A percentile compares a stretch with the other conserved stretches of the same genome.
Evolutionary conservation across 2,329 filamentous ascomycete genomes (phyloP).

Genomic region (Scopulariopsis brevicaulis): DNA sequence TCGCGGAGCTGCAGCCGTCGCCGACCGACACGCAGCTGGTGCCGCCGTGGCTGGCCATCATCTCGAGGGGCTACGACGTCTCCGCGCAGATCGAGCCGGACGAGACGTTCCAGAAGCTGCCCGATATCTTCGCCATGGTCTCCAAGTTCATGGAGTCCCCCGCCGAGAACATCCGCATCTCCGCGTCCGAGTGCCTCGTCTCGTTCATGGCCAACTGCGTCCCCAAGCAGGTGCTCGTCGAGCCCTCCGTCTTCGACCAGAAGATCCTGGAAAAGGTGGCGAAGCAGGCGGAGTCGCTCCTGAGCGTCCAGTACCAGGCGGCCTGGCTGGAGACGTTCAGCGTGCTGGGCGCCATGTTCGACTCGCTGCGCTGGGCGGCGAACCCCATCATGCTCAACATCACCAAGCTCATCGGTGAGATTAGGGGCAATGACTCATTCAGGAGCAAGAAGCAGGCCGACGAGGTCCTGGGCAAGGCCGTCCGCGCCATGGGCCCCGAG

Average conservation of each 20-base stretch:
- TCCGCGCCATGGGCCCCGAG: conserved; percentile 82
- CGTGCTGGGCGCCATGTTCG: conserved; percentile 77
- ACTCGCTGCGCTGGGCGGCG: conserved; percentile 74
- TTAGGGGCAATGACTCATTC: conserved; percentile 81
- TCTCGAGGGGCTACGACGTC: conserved; percentile 90
- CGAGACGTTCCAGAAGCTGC: conserved; percentile 84
- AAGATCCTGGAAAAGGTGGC: conserved; percentile 77
- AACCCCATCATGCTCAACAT: conserved; percentile 67
- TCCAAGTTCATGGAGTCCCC: conserved; percentile 73
- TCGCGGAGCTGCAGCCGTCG: conserved; percentile 81
- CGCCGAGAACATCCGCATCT: conserved; percentile 87
- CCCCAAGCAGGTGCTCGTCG: conserved; percentile 69
- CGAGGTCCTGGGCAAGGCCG: conserved; percentile 74
- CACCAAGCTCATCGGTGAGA: conserved; percentile 70
- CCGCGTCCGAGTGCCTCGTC: conserved; percentile 87
- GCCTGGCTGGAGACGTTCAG: conserved; percentile 94
- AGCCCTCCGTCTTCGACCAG: conserved; percentile 87
- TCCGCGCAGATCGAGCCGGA: conserved; percentile 79
- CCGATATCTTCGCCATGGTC: conserved; percentile 72
- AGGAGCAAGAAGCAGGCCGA: conserved; percentile 92
- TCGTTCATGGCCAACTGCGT: conserved; percentile 89
- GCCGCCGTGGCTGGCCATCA: conserved; percentile 90
- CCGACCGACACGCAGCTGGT: conserved; percentile 90
- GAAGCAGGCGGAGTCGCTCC: conserved; percentile 57
- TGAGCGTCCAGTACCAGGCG: conserved; percentile 84